Base-by-base conservation (phyloP, 805 yeast species). In the Candida coleopterorum region DNA sequence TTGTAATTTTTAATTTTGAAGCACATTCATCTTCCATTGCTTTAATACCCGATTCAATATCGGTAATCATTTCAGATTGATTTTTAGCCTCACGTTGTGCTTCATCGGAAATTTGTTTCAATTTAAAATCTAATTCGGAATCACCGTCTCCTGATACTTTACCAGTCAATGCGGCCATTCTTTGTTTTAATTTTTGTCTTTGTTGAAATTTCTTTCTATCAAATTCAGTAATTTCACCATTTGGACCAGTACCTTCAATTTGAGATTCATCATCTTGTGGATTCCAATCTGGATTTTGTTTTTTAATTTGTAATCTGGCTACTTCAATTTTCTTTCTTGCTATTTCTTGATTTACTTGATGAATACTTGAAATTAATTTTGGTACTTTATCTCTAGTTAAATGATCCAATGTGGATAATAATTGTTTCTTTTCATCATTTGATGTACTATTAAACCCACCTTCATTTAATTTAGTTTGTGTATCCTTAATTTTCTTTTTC, bases 91-190 rank as follows among this genome's bases (percentile, higher is more conserved):
- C 85, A 15, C 58, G 57, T 25, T 68, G 69, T n/a, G 81, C 72
- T 17, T 58, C 62, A 15, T 71, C 66, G 16, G 72, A 59, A 34
- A 77, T 81, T 40, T 68, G 72, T 34, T 70, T 72, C 43, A 81
- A 68, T 40, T 66, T 62, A 6, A 63, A 56, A 42, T 81, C 86
- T 34, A 77, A 72, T 35, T 69, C 74, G 26, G 77, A 76, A 47
- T 74, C 70, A 3, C 63, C 64, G 17, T 68, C 70, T 29, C 64
- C 56, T 50, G 65, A 58, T 6, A 35, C 11, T 50, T 79, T 82
- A 5, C 96, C 96, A 0, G 97, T 89, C 50, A 90, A 72, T 3
- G 90, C 86, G 20, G 96, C 95, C 95, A 90, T 88, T 47, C 95
- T 75, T 34, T 89, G 85, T 44, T 80, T 79, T 48, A 93, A 68